Evolutionary conservation across 228 moss, liverwort and hornwort species (phyloP), one percentile per base, ranked within the genome.

Genomic region (Sphagnum fallax): DNA sequence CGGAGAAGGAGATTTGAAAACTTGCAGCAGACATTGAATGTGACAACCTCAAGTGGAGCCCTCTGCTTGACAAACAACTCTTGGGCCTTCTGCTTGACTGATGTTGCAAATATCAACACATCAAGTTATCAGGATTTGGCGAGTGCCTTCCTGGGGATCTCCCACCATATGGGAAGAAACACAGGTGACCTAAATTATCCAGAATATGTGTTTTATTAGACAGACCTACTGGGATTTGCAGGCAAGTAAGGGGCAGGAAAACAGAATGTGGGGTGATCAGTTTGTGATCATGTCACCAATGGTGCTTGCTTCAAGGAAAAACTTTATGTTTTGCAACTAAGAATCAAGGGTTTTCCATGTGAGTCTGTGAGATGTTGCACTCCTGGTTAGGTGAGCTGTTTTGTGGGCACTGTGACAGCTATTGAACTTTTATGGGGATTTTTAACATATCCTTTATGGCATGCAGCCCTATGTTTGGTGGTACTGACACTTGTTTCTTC

Each of bases 161-260:
- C 32, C 32, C 32, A 32, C 32, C 72, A 47, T 72, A 58, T 84
- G 74, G 74, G 81, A 81, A 79, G 32, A 75, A 63, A 63, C 67
- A 68, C 68, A 75, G 71, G 58, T 79, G 77, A 68, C 74, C 82
- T 82, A 71, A 79, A 52, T 85, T 82, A 85, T 85, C 77, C 71
- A 57, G 77, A 75, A 79, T 79, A 75, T 75, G 47, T 47, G 78
- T 32, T 74, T 84, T 77, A 79, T 75, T 79, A 77, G 82, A 71
- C 47, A 61, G 53, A 70, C 77, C 73, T 79, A 72, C 65, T 79
- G 76, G 76, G 72, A 72, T 70, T 79, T 79, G 75, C 85, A 72
- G 74, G 74, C 81, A 73, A 68, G 72, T 71, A 61, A 66, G 68
- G 65, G 77, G 79, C 79, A 79, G 76, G 69, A 16, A 69, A 70